Evolutionary conservation across 306 rosid genomes (phyloP).

Genomic region (Quercus bicolor): DNA sequence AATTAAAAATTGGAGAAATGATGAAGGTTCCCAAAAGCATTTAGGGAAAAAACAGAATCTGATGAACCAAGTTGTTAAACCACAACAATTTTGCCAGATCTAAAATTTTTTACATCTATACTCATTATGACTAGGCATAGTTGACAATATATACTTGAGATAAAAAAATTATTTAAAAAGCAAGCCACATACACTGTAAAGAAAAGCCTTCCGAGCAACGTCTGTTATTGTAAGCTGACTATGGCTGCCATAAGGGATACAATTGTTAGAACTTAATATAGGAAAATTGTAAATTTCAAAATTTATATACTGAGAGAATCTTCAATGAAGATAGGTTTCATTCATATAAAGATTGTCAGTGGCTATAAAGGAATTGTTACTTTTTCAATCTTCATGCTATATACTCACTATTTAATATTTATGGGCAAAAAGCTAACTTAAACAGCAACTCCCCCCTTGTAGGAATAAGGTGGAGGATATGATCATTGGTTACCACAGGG

Average conservation of each 20-base stretch:
- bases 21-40: background rate
- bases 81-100: background rate
- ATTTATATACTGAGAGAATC: background rate
- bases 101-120: background rate
- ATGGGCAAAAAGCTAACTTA: background rate
- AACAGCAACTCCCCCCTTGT: background rate
- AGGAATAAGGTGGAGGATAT: background rate
- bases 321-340: background rate
- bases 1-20: background rate
- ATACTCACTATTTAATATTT: background rate
- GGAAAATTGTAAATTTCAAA: constrained; percentile 7
- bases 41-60: background rate
- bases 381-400: background rate
- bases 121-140: constrained; percentile 1
- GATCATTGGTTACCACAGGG: background rate
- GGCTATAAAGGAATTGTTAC: background rate
- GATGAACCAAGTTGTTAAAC: background rate
- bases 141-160: background rate
- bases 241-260: constrained; percentile 49
- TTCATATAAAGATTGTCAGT: background rate
- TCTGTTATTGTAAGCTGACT: constrained; percentile 83
- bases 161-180: background rate
- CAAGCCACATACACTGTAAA: constrained; percentile 74
- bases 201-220: constrained; percentile 98
- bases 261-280: constrained; percentile 23